These are phyloP conservation scores for Dactylonectria macrodidyma DNA, from an alignment of 2,329 filamentous ascomycete species.

Conservation along the genomic window DNA sequence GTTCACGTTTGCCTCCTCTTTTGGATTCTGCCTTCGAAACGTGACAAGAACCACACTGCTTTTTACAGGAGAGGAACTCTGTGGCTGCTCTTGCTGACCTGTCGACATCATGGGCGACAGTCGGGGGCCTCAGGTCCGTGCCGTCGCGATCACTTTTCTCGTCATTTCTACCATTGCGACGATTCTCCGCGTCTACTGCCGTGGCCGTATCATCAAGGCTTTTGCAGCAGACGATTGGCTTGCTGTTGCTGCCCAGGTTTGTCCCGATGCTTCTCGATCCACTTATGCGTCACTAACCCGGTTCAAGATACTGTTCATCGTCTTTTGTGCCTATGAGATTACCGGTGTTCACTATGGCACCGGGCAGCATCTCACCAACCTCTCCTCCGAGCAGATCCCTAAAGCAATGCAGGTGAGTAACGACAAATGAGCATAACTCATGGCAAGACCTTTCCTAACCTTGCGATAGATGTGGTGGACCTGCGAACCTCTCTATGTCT, in stretches of 20 bases:
- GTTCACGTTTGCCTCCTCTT: not conserved
- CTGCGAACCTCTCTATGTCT: constrained; percentile 59
- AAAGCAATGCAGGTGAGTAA: constrained; percentile 51
- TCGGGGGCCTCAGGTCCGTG: constrained; percentile 40
- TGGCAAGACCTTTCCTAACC: constrained; percentile 3
- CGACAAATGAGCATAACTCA: not conserved
- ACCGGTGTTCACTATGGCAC: constrained; percentile 49
- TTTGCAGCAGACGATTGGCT: constrained; percentile 54
- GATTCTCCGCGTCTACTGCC: constrained; percentile 51
- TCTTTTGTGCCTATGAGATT: constrained; percentile 48
- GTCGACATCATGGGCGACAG: constrained; percentile 12
- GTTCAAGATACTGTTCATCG: constrained; percentile 38
- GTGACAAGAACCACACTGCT: not conserved
- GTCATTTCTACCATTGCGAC: constrained; percentile 52
- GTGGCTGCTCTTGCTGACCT: not conserved
- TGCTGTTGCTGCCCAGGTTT: constrained; percentile 51
- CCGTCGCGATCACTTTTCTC: constrained; percentile 51
- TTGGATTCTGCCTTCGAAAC: not conserved
- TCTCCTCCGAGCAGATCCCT: constrained; percentile 37
- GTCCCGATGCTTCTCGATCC: not conserved
- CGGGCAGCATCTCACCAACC: constrained; percentile 42
- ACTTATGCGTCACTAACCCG: not conserved
- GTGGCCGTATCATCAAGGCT: constrained; percentile 50
- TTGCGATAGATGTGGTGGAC: constrained; percentile 54
- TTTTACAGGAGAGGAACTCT: not conserved